phyloP scores from a whole-genome alignment of 108 stramenopile genomes.

The Nitzschia sp. region DNA sequence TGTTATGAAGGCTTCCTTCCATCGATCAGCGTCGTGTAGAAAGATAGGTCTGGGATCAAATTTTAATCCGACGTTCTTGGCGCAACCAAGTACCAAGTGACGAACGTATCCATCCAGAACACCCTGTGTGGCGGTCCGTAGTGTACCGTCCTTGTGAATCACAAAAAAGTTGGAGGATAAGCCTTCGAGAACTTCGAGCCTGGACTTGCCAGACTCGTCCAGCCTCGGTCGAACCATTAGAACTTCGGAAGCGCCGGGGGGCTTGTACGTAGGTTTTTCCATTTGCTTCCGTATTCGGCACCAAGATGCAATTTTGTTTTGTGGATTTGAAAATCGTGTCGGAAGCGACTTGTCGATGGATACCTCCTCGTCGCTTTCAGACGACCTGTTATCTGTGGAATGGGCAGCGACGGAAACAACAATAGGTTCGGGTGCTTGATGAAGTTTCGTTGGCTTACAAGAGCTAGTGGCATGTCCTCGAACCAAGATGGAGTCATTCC shows the following conservation, averaged over 20 bases:
- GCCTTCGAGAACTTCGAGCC: constrained; percentile 73
- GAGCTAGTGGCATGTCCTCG: constrained; percentile 38
- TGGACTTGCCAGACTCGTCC: constrained; percentile 7
- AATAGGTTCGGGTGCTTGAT: constrained; percentile 39
- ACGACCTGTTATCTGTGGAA: neutral
- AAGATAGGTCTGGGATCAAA: constrained; percentile 39
- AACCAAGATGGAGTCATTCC: constrained; percentile 25
- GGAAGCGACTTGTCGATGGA: constrained; percentile 20
- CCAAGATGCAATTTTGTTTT: constrained; percentile 81
- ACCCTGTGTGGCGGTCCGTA: constrained; percentile 51
- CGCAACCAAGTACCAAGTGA: constrained; percentile 50
- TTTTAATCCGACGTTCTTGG: constrained; percentile 26
- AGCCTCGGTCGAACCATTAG: constrained; percentile 23
- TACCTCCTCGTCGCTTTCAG: neutral
- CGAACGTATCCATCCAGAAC: constrained; percentile 72
- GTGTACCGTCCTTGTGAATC: constrained; percentile 59
- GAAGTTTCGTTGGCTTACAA: neutral
- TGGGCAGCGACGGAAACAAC: constrained; percentile 51
- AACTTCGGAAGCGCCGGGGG: constrained; percentile 36
- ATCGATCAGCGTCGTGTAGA: constrained; percentile 50
- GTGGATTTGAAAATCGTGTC: constrained; percentile 27
- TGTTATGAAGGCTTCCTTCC: constrained; percentile 80
- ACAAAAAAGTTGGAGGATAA: constrained; percentile 82
- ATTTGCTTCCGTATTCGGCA: constrained; percentile 45
- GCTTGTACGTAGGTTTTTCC: constrained; percentile 38